phyloP scores from a whole-genome alignment of 768 basidiomycete species.

The Calocera viscosa region DNA sequence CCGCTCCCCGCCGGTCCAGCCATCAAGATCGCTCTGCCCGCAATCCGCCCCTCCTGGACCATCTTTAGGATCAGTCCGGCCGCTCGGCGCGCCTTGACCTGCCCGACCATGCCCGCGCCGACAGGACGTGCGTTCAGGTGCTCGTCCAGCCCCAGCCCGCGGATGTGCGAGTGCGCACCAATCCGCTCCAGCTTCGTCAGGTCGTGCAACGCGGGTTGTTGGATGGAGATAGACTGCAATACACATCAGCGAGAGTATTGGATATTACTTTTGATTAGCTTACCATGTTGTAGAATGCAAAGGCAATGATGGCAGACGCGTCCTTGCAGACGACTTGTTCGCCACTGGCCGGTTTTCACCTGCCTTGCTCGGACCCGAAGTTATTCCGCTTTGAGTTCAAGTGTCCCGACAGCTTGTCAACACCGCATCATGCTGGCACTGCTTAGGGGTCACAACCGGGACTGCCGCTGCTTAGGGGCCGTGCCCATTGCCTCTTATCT shows the following conservation, averaged over 20 bases:
- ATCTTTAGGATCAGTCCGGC: conserved; percentile 96
- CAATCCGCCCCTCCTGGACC: conserved; percentile 93
- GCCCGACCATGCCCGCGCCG: conserved; percentile 94
- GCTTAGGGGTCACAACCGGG: too few species aligned
- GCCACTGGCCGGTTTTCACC: neutral
- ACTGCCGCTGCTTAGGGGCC: too few species aligned
- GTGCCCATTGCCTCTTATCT: too few species aligned
- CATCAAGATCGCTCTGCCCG: conserved; percentile 91
- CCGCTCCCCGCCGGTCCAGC: conserved; percentile 96
- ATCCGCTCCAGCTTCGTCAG: conserved; percentile 91
- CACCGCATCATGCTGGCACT: too few species aligned
- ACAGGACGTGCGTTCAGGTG: conserved; percentile 77
- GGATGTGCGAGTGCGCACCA: conserved; percentile 89
- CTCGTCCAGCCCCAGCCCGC: conserved; percentile 86
- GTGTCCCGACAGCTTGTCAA: too few species aligned
- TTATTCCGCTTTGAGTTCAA: neutral
- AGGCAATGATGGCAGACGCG: neutral
- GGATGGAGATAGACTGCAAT: neutral
- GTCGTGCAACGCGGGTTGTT: conserved; percentile 53
- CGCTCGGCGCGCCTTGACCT: conserved; percentile 89
- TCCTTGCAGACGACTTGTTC: neutral
- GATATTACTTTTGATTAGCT: neutral
- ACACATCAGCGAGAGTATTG: neutral
- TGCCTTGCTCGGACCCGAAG: neutral
- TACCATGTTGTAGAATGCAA: neutral